These are phyloP conservation scores for Petunia hybrid DNA, from an alignment of 305 asterid species.

Conservation along the genomic window DNA sequence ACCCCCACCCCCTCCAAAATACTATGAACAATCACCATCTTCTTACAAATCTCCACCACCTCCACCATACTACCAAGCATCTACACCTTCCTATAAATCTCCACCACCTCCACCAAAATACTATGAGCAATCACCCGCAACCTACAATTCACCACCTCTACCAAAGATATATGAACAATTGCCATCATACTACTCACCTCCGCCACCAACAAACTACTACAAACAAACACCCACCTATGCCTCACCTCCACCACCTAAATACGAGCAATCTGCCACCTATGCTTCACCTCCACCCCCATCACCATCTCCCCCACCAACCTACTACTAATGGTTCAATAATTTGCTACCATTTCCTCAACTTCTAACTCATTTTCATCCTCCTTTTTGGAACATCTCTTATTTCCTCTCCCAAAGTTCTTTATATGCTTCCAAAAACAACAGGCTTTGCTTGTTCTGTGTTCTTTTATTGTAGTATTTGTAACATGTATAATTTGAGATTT, in stretches of 20 bases:
- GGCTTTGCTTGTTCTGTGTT: background rate
- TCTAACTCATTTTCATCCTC: slow-evolving; percentile 16
- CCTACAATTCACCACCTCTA: slow-evolving; percentile 19
- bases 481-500: background rate
- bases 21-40: background rate
- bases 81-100: background rate
- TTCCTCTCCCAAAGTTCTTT: background rate
- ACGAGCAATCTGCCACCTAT: slow-evolving; percentile 9
- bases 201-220: background rate
- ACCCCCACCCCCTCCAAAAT: background rate
- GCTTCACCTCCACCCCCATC: slow-evolving; percentile 26
- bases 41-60: background rate
- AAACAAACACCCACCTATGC: background rate
- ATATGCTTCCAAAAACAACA: too few relatives aligned
- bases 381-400: slow-evolving; percentile 2
- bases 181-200: background rate
- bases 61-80: background rate
- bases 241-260: background rate
- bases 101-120: slow-evolving; percentile 12
- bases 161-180: background rate
- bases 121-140: background rate
- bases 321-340: background rate
- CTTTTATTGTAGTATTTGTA: slow-evolving; percentile 8
- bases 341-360: background rate
- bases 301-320: slow-evolving; percentile 24